Conservation (phyloP, 2,329 filamentous ascomycete genomes). For the Xylaria polymorpha region DNA sequence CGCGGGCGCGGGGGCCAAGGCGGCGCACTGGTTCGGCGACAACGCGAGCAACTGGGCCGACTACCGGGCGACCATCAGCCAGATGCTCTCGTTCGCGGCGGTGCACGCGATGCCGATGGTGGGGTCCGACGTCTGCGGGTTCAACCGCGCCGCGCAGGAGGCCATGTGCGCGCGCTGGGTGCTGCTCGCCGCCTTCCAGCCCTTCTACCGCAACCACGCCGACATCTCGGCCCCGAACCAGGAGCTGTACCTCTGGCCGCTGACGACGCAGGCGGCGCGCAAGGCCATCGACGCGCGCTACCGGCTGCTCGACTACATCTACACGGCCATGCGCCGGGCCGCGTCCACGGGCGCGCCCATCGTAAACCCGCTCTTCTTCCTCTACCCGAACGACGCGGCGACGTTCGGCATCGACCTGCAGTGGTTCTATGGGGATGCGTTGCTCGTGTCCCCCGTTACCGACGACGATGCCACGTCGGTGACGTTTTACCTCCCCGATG, state of each 20-base stretch:
- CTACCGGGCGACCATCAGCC: slow-evolving; percentile 60
- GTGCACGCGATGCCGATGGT: slow-evolving; percentile 67
- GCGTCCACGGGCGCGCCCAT: slow-evolving; percentile 72
- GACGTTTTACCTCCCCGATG: slow-evolving; percentile 61
- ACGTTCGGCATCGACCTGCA: slow-evolving; percentile 61
- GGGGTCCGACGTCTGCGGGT: slow-evolving; percentile 73
- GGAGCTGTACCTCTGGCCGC: slow-evolving; percentile 71
- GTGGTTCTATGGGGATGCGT: slow-evolving; percentile 62
- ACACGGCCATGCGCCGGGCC: slow-evolving; percentile 73
- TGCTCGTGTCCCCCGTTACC: slow-evolving; percentile 63
- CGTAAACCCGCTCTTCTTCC: slow-evolving; percentile 77
- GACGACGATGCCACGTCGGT: slow-evolving; percentile 58
- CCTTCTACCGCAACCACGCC: slow-evolving; percentile 78
- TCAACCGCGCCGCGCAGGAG: slow-evolving; percentile 67
- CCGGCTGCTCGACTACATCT: slow-evolving; percentile 82
- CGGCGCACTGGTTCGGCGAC: slow-evolving; percentile 60
- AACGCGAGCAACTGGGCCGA: slow-evolving; percentile 62
- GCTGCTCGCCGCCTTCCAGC: slow-evolving; percentile 72
- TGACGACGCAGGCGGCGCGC: slow-evolving; percentile 71
- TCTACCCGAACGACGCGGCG: slow-evolving; percentile 67
- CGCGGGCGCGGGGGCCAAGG: slow-evolving; percentile 68
- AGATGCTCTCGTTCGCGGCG: slow-evolving; percentile 60
- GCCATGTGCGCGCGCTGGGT: slow-evolving; percentile 76
- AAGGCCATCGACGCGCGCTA: slow-evolving; percentile 80
- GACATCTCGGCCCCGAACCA: slow-evolving; percentile 62